A percentile compares a stretch with the other conserved stretches of the same genome.
Conservation (phyloP, 805 yeast species). For the Cyberlindnera subsufficiens region DNA sequence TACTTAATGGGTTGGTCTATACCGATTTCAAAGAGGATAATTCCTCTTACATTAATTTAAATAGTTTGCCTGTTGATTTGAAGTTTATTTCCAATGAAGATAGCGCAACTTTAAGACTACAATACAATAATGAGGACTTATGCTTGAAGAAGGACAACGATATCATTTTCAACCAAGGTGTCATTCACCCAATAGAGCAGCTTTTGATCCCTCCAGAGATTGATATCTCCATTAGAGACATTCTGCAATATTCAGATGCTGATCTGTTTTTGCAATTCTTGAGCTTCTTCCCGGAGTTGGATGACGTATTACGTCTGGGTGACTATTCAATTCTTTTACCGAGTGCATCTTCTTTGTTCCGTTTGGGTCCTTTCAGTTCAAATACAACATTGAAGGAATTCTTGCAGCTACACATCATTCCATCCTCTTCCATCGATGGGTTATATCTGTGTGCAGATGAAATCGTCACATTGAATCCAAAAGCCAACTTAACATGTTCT, state of each 20-base stretch:
- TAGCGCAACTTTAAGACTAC: constrained; percentile 17
- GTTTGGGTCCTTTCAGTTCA: constrained; percentile 43
- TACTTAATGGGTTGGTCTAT: constrained; percentile 62
- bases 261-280: constrained; percentile 41
- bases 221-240: constrained; percentile 45
- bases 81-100: constrained; percentile 9
- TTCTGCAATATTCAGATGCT: constrained; percentile 51
- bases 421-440: constrained; percentile 42
- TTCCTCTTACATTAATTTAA: constrained; percentile 25
- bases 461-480: constrained; percentile 38
- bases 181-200: constrained; percentile 61
- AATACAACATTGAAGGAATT: constrained; percentile 43
- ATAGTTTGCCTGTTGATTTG: constrained; percentile 21
- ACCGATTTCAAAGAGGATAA: constrained; percentile 44
- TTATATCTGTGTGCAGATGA: constrained; percentile 45
- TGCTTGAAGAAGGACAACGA: constrained; percentile 42
- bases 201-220: constrained; percentile 54
- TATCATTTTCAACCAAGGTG: constrained; percentile 77
- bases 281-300: constrained; percentile 35
- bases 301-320: constrained; percentile 32
- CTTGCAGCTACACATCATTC: constrained; percentile 63
- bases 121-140: constrained; percentile 18
- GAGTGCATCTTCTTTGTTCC: constrained; percentile 45
- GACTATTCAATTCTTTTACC: constrained; percentile 70
- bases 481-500: constrained; percentile 40